Evolutionary conservation across 2,329 filamentous ascomycete genomes (phyloP).

Genomic region (Monosporascus sp.): DNA sequence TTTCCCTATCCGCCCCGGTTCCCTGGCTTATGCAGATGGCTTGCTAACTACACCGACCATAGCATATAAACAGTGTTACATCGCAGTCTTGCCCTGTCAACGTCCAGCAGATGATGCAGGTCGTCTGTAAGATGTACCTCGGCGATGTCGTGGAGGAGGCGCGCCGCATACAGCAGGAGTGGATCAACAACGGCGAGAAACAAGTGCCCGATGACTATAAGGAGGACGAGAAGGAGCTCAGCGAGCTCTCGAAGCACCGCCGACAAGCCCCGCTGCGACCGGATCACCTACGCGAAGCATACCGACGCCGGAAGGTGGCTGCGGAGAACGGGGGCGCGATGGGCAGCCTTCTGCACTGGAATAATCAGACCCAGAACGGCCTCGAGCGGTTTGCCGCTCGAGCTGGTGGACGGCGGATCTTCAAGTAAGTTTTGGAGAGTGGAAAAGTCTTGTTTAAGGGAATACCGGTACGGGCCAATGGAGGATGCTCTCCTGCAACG

Average conservation of each 20-base stretch:
- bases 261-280: constrained; percentile 59
- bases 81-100: constrained; percentile 71
- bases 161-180: constrained; percentile 65
- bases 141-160: constrained; percentile 71
- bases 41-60: constrained; percentile 5
- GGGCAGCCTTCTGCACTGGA: constrained; percentile 55
- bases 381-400: constrained; percentile 53
- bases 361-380: constrained; percentile 53
- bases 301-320: constrained; percentile 59
- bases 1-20: background rate
- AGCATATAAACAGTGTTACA: constrained; percentile 75
- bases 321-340: constrained; percentile 56
- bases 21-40: background rate
- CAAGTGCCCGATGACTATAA: constrained; percentile 44
- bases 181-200: constrained; percentile 54
- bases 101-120: constrained; percentile 70
- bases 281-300: constrained; percentile 69
- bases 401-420: constrained; percentile 47
- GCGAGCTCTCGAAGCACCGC: constrained; percentile 29
- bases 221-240: constrained; percentile 28
- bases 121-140: constrained; percentile 71
- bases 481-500: no score
- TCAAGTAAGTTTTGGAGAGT: constrained; percentile 33
- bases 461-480: no score
- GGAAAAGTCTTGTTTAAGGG: no score